These are phyloP conservation scores for Cystobasidium onofrii DNA, from an alignment of 768 basidiomycete genomes.

Conservation along the genomic window DNA sequence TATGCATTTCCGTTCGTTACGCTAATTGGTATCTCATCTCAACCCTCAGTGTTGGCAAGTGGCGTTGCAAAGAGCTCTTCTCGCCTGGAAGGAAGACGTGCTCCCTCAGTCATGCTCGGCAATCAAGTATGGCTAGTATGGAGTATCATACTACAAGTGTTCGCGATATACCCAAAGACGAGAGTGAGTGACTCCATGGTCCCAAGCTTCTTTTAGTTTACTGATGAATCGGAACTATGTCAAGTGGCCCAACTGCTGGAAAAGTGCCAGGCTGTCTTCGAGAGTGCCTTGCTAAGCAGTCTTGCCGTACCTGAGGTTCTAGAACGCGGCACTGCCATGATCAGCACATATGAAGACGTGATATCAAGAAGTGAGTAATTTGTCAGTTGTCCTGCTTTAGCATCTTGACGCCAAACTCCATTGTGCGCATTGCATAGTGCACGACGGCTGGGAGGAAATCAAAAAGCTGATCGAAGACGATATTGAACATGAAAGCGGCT, in stretches of 20 bases:
- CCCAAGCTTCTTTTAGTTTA: too few species aligned
- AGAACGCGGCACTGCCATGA: conserved; percentile 1
- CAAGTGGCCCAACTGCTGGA: not conserved
- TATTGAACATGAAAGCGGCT: not conserved
- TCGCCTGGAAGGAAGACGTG: conserved; percentile 37
- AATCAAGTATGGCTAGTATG: conserved; percentile 14
- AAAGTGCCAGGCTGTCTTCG: not conserved
- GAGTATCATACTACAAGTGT: not conserved
- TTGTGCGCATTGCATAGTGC: too few species aligned
- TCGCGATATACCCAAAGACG: not conserved
- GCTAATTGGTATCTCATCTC: not conserved
- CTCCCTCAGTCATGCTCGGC: conserved; percentile 36
- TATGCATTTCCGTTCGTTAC: not conserved
- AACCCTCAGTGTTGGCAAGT: conserved; percentile 36
- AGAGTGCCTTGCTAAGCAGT: not conserved
- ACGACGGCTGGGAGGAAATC: not conserved
- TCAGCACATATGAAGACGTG: not conserved
- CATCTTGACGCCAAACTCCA: too few species aligned
- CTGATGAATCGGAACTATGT: not conserved
- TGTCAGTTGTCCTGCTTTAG: not conserved
- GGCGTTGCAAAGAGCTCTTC: conserved; percentile 42
- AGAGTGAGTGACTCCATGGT: conserved; percentile 14
- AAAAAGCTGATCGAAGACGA: not conserved
- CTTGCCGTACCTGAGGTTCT: conserved; percentile 16
- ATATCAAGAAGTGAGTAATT: not conserved